Evolutionary conservation across 768 basidiomycete species (phyloP), one percentile per base, ranked within the genome.

Genomic region (Suillus sp.): DNA sequence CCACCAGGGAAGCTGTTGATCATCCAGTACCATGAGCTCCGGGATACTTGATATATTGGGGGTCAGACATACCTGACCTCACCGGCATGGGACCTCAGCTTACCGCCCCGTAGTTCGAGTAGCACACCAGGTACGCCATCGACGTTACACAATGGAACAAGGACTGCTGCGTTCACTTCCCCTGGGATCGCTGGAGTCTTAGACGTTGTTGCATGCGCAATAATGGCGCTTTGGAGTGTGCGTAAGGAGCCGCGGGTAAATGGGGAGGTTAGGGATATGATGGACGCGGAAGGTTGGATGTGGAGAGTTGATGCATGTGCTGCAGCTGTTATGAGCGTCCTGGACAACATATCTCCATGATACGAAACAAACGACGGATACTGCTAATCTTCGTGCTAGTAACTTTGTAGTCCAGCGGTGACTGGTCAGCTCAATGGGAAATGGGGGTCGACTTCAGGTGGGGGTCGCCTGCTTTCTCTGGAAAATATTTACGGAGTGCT

Each of bases 121-220:
- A 93, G 71, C 22, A 94, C 81, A 8, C 90, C 87, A 0, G 92
- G 89, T 16, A 78, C 77, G 58, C 81, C 80, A 37, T 82, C 77
- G 22, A 93, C 87, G 69, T 93, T 93, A 75, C 91, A 93, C 58
- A 93, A 78, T 0, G 91, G 90, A 66, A 93, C 84, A 58, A 93
- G 77, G 30, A 93, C 88, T 4, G 89, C 89, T 11, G 92, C 92
- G 68, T 85, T 81, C 40, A 71, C 27, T 68, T 66, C 81, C 78
- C 25, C 65, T 56, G 20, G 64, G 65, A 70, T 65, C 60, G 68
- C 66, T 34, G 64, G 62, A 59, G 71, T 74, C 8, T 57, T 27
- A 16, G 27, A 50, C 4, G 27, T 27, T 27, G 48, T 27, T 50
- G 48, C 48, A 16, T 50, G 27, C 27, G 27, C 25, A 8, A 50